These are phyloP conservation scores for Chenopodium berlandieri DNA, from an alignment of 148 eudicot genomes.

Conservation along the genomic window DNA sequence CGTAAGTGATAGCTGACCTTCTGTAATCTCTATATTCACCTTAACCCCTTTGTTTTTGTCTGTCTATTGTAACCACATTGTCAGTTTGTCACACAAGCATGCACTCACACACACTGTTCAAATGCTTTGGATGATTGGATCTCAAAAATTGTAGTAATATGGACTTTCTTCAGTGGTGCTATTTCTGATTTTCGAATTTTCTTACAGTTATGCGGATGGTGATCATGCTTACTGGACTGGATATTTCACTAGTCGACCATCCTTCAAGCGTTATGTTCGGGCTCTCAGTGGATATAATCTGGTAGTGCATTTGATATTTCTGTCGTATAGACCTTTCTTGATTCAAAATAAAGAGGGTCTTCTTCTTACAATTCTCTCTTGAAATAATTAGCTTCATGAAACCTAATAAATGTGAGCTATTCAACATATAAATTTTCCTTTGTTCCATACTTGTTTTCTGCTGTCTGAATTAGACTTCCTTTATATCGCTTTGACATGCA, in stretches of 20 bases:
- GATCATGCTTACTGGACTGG: constrained; percentile 84
- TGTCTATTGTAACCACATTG: background rate
- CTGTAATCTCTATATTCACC: background rate
- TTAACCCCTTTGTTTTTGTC: background rate
- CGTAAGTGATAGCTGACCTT: constrained; percentile 46
- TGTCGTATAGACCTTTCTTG: background rate
- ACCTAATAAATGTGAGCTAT: background rate
- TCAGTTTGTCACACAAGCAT: background rate
- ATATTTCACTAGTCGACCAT: constrained; percentile 87
- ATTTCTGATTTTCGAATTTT: background rate
- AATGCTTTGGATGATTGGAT: background rate
- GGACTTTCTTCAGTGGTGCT: background rate
- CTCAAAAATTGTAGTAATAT: background rate
- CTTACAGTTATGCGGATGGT: constrained; percentile 68
- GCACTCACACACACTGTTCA: background rate
- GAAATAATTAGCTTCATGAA: background rate
- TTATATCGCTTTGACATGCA: background rate
- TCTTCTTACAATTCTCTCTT: background rate
- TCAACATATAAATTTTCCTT: background rate
- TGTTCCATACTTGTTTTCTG: background rate
- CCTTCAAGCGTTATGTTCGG: constrained; percentile 72
- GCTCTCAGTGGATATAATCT: constrained; percentile 79
- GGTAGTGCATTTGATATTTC: constrained; percentile 36
- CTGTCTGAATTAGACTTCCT: background rate
- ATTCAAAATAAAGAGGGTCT: background rate